phyloP scores from a whole-genome alignment of 2,329 filamentous ascomycete species.

The Cercospora sp. region DNA sequence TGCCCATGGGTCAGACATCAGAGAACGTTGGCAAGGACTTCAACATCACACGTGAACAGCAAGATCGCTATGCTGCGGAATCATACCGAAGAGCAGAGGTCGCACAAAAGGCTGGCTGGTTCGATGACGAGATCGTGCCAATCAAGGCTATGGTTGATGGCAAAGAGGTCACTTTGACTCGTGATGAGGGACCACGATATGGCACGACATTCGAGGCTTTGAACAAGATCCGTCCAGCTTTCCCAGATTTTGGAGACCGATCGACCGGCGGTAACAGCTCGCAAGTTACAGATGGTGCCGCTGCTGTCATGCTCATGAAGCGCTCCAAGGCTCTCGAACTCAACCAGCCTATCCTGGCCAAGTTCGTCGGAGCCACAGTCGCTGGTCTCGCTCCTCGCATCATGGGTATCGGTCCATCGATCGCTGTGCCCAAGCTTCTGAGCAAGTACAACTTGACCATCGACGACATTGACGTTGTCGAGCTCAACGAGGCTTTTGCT shows the following conservation, averaged over 20 bases:
- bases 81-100: slow-evolving; percentile 83
- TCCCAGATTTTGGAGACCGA: slow-evolving; percentile 81
- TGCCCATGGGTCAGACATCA: slow-evolving; percentile 96
- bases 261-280: slow-evolving; percentile 92
- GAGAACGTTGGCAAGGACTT: slow-evolving; percentile 96
- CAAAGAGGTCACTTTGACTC: slow-evolving; percentile 74
- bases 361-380: slow-evolving; percentile 89
- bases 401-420: slow-evolving; percentile 88
- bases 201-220: slow-evolving; percentile 85
- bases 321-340: slow-evolving; percentile 83
- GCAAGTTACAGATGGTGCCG: slow-evolving; percentile 92
- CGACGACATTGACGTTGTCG: slow-evolving; percentile 82
- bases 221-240: slow-evolving; percentile 82
- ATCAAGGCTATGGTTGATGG: slow-evolving; percentile 75
- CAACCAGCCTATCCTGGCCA: slow-evolving; percentile 87
- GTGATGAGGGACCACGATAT: slow-evolving; percentile 86
- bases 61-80: slow-evolving; percentile 85
- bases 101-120: slow-evolving; percentile 87
- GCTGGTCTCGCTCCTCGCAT: slow-evolving; percentile 88
- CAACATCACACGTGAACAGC: slow-evolving; percentile 72
- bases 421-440: slow-evolving; percentile 77
- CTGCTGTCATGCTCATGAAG: slow-evolving; percentile 90
- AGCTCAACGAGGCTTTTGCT: slow-evolving; percentile 97
- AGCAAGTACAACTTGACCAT: slow-evolving; percentile 73
- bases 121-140: slow-evolving; percentile 91